Evolutionary conservation across 176 grass and related monocot genomes (phyloP).

Genomic region (Aegilops bicornis): DNA sequence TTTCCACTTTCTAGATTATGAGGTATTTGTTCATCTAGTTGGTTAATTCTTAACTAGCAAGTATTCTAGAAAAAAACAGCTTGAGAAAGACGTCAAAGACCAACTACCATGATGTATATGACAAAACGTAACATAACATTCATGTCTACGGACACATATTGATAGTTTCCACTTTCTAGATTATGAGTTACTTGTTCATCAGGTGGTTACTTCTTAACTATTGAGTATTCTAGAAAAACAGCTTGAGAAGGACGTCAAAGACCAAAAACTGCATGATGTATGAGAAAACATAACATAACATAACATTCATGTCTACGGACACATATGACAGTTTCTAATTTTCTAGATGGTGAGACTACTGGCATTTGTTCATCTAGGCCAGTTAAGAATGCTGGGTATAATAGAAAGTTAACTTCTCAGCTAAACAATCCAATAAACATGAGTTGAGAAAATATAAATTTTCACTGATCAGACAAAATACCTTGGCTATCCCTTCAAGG

Average conservation of each 20-base stretch:
- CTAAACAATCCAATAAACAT: not conserved
- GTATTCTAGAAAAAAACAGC: no score
- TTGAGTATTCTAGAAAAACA: no score
- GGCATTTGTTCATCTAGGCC: not conserved
- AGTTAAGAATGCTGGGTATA: not conserved
- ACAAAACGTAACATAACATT: not conserved
- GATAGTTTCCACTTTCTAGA: not conserved
- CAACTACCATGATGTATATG: no score
- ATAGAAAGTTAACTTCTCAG: not conserved
- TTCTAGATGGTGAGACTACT: not conserved
- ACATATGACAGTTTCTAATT: not conserved
- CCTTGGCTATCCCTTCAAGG: constrained; percentile 86
- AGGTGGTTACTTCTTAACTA: no score
- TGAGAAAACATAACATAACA: no score
- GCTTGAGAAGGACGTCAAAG: no score
- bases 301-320: no score
- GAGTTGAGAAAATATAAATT: not conserved
- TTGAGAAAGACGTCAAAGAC: no score
- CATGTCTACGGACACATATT: not conserved
- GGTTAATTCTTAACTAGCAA: no score
- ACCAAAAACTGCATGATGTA: no score
- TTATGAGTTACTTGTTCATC: no score
- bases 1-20: not conserved
- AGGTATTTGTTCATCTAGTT: no score
- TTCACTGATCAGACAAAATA: constrained; percentile 30